A percentile compares a stretch with the other conserved stretches of the same genome.
Conservation (phyloP, 31 red algal genomes). For the Porphyra umbilicalis region DNA sequence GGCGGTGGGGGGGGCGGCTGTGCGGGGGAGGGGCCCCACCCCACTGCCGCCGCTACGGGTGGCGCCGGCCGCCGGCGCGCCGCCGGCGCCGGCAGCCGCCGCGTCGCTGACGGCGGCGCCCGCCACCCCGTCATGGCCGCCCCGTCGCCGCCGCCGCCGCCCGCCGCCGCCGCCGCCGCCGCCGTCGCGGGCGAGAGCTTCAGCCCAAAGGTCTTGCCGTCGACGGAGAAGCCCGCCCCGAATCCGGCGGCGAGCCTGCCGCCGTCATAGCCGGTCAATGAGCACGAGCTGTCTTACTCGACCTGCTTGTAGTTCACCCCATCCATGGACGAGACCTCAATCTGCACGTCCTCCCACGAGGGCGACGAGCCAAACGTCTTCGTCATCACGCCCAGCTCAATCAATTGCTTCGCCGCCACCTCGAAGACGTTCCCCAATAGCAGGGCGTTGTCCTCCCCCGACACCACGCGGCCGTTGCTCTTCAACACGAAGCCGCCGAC, state of each 20-base stretch:
- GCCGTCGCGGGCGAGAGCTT: constrained; percentile 7
- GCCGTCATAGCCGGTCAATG: not conserved
- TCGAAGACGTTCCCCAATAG: not conserved
- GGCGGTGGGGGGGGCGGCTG: not conserved
- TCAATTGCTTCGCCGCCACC: not conserved
- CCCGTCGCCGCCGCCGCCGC: too few species aligned
- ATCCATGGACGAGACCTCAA: not conserved
- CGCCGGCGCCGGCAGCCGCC: too few species aligned
- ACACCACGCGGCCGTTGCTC: not conserved
- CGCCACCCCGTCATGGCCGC: too few species aligned
- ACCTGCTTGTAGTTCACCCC: not conserved
- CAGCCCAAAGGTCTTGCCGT: constrained; percentile 13
- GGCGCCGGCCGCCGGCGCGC: too few species aligned
- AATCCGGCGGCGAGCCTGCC: not conserved
- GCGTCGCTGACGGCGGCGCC: too few species aligned
- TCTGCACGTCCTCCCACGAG: not conserved
- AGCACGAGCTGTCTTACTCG: not conserved
- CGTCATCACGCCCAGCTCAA: not conserved
- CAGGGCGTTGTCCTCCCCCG: not conserved
- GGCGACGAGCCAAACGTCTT: not conserved
- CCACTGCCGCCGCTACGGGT: too few species aligned
- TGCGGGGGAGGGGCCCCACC: too few species aligned
- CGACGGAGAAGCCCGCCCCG: not conserved
- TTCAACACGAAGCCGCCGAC: not conserved
- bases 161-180: too few species aligned